phyloP scores from a whole-genome alignment of 768 basidiomycete species.

The Calocera viscosa region DNA sequence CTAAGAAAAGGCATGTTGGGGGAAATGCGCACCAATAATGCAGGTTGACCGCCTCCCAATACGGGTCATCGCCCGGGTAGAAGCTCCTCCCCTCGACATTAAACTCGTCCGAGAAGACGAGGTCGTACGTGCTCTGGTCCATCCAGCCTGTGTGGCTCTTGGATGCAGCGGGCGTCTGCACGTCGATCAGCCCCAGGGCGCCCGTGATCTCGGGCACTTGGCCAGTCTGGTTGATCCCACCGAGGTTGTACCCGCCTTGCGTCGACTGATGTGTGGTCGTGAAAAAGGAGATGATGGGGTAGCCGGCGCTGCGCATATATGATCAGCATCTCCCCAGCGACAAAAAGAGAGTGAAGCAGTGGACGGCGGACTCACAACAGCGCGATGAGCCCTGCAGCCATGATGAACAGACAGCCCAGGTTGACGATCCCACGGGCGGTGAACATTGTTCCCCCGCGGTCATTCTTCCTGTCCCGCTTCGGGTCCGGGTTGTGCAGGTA shows the following conservation, averaged over 20 bases:
- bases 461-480: conserved; percentile 44
- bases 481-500: conserved; percentile 65
- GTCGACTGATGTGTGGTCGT: conserved; percentile 17
- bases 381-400: conserved; percentile 35
- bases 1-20: not conserved
- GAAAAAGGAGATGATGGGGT: conserved; percentile 22
- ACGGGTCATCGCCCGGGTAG: conserved; percentile 80
- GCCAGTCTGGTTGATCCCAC: conserved; percentile 64
- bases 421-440: conserved; percentile 61
- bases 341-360: too few species aligned
- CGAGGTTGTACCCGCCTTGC: conserved; percentile 54
- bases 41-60: conserved; percentile 73
- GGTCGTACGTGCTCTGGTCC: conserved; percentile 41
- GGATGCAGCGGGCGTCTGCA: conserved; percentile 46
- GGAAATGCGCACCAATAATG: conserved; percentile 44
- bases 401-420: conserved; percentile 51
- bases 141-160: conserved; percentile 42
- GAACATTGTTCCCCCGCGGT: conserved; percentile 47
- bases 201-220: conserved; percentile 43
- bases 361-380: conserved; percentile 30
- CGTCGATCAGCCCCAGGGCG: conserved; percentile 62
- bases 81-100: conserved; percentile 67
- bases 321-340: too few species aligned
- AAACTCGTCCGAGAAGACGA: conserved; percentile 87
- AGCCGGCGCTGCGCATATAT: conserved; percentile 29